phyloP scores from a whole-genome alignment of 139 green algal species.

The Chlorella vulgaris region DNA sequence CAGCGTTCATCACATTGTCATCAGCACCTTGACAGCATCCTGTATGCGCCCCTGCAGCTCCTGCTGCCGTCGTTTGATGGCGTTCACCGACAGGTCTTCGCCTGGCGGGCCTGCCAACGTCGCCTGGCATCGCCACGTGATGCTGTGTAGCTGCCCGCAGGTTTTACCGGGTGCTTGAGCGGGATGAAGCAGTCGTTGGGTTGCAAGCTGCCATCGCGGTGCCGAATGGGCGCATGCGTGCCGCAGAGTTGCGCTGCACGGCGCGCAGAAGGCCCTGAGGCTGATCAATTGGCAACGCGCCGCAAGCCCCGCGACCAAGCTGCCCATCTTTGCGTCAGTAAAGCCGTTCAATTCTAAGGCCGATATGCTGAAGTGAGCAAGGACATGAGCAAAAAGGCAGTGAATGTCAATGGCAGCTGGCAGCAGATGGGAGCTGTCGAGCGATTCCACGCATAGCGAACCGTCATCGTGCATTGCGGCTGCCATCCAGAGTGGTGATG shows the following conservation, averaged over 20 bases:
- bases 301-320: not conserved
- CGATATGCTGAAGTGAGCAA: too few relatives aligned
- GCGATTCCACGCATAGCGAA: too few relatives aligned
- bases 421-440: too few relatives aligned
- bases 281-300: constrained; percentile 5
- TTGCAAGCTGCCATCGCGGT: not conserved
- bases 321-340: not conserved
- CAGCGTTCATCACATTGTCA: not conserved
- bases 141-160: not conserved
- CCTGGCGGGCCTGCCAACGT: not conserved
- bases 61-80: constrained; percentile 10
- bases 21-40: constrained; percentile 28
- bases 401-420: too few relatives aligned
- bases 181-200: not conserved
- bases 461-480: not conserved
- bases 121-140: not conserved
- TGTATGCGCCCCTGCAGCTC: constrained; percentile 14
- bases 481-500: constrained; percentile 67
- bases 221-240: not conserved
- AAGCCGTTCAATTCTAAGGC: not conserved
- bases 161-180: not conserved
- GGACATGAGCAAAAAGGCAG: not conserved
- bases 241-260: not conserved
- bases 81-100: constrained; percentile 19
- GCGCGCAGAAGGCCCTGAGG: not conserved